Evolutionary conservation across 768 basidiomycete species (phyloP).

Genomic region (Strobilomyces echinocephalus): DNA sequence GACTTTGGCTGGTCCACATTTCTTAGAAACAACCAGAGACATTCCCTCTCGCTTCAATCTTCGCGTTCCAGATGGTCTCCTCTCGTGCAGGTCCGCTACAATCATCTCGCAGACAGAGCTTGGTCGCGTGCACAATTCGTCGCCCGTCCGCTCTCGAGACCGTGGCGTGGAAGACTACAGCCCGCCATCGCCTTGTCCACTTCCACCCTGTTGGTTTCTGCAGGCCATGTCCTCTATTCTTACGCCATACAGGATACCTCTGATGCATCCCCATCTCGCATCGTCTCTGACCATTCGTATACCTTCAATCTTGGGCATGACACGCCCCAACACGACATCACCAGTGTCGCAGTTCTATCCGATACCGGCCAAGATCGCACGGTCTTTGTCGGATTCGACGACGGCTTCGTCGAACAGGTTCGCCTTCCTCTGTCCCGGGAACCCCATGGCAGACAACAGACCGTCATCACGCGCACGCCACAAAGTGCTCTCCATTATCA

Average conservation of each 20-base stretch:
- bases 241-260: conserved; percentile 43
- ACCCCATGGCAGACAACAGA: conserved; percentile 3
- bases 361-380: conserved; percentile 42
- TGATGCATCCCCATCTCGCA: conserved; percentile 36
- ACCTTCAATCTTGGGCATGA: conserved; percentile 34
- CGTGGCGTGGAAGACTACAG: conserved; percentile 54
- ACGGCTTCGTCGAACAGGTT: conserved; percentile 54
- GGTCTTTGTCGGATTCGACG: conserved; percentile 53
- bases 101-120: conserved; percentile 46
- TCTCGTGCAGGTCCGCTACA: conserved; percentile 42
- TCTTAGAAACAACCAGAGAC: conserved; percentile 47
- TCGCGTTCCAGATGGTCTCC: conserved; percentile 44
- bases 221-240: conserved; percentile 52
- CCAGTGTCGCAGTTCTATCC: conserved; percentile 45
- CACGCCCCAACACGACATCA: conserved; percentile 43
- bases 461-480: conserved; percentile 21
- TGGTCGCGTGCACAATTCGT: conserved; percentile 53
- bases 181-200: conserved; percentile 53
- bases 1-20: conserved; percentile 58
- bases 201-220: conserved; percentile 56
- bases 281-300: conserved; percentile 45
- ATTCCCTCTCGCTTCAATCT: conserved; percentile 47
- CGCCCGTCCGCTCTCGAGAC: conserved; percentile 58
- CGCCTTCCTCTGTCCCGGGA: conserved; percentile 23
- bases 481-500: conserved; percentile 31